Percentiles rank a stretch among this genome's conserved stretches.
These are phyloP conservation scores for Botrytis hyacinthi DNA, from an alignment of 2,329 filamentous ascomycete species.

Conservation along the genomic window DNA sequence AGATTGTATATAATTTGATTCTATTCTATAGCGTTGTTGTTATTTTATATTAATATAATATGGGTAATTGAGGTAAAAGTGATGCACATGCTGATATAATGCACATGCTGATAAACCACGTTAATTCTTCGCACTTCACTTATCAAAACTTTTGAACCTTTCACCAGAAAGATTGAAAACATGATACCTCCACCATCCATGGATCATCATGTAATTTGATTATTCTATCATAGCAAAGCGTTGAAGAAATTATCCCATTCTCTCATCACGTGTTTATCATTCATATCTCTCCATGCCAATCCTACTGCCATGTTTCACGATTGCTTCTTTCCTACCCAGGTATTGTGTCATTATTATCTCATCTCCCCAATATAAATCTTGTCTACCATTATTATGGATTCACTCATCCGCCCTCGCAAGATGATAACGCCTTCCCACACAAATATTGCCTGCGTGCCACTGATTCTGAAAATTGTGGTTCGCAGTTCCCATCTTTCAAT, in stretches of 20 bases:
- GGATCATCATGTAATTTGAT: background rate
- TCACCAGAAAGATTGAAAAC: background rate
- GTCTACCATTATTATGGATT: background rate
- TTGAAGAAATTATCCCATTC: background rate
- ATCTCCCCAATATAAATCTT: background rate
- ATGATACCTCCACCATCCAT: background rate
- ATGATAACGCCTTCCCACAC: background rate
- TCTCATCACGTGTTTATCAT: background rate
- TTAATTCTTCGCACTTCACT: background rate
- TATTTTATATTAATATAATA: too few species aligned
- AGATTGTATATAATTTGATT: too few species aligned
- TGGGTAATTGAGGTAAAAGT: too few species aligned
- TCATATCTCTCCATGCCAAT: background rate
- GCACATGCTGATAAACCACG: too few species aligned
- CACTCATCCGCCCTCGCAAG: background rate
- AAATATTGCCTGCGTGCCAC: background rate
- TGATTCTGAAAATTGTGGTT: background rate
- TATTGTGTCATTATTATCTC: background rate
- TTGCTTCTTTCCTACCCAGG: background rate
- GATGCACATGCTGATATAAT: too few species aligned
- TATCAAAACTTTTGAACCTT: too few species aligned
- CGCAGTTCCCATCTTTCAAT: background rate
- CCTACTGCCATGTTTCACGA: background rate
- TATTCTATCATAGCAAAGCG: background rate
- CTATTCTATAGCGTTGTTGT: too few species aligned